Evolutionary conservation across 441 rosid genomes (phyloP).

Genomic region (Monsonia emarginata): DNA sequence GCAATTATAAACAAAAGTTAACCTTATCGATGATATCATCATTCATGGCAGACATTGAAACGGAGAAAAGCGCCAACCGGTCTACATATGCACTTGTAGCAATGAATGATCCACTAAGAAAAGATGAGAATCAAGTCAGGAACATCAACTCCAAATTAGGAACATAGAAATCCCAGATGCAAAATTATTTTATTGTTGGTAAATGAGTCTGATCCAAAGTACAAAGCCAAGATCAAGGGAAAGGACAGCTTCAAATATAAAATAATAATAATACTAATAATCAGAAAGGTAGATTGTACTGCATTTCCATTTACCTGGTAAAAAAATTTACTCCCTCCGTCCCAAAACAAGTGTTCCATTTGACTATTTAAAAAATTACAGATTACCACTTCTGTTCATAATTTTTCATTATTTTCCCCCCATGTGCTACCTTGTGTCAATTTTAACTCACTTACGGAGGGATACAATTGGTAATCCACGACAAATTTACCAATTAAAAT

Average conservation of each 20-base stretch:
- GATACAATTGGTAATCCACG: too few relatives aligned
- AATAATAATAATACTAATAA: not conserved
- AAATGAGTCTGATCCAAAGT: not conserved
- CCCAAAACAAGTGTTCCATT: too few relatives aligned
- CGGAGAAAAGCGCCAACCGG: slow-evolving; percentile 65
- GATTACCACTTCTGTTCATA: too few relatives aligned
- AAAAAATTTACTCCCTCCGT: too few relatives aligned
- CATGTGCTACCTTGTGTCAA: too few relatives aligned
- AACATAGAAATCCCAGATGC: not conserved
- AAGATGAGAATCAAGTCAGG: slow-evolving; percentile 19
- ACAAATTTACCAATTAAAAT: too few relatives aligned
- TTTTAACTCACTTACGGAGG: too few relatives aligned
- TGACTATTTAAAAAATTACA: too few relatives aligned
- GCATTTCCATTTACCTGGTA: not conserved
- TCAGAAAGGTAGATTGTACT: not conserved
- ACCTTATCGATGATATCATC: slow-evolving; percentile 66
- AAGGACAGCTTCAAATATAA: not conserved
- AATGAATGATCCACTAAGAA: slow-evolving; percentile 64
- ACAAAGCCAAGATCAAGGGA: not conserved
- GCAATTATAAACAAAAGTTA: slow-evolving; percentile 16
- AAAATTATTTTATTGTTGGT: not conserved
- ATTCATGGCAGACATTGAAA: slow-evolving; percentile 49
- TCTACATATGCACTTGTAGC: slow-evolving; percentile 87
- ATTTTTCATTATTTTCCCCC: too few relatives aligned
- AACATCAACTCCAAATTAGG: slow-evolving; percentile 7